Conservation (phyloP, 257 asterid genomes). For the Plectranthus barbatus region DNA sequence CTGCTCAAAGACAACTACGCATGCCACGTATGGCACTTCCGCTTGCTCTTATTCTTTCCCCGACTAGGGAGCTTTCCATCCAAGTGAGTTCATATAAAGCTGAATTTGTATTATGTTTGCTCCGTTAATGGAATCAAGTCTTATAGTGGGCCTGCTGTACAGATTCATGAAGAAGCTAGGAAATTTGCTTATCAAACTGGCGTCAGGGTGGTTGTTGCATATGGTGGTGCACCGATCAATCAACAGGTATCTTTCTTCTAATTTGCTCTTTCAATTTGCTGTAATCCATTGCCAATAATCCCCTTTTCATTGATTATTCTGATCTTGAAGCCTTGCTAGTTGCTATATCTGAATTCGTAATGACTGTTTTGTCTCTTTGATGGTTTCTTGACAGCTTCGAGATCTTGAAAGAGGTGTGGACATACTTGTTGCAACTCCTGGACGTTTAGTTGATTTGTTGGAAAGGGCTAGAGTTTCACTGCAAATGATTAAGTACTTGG, state of each 20-base stretch:
- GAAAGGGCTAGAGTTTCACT: conserved; percentile 94
- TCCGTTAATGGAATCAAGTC: not conserved
- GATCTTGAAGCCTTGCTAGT: too few species aligned
- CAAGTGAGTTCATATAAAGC: conserved; percentile 41
- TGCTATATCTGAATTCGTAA: not conserved
- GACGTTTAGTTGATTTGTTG: conserved; percentile 86
- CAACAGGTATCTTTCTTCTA: conserved; percentile 32
- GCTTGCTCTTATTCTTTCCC: conserved; percentile 67
- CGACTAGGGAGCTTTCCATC: conserved; percentile 70
- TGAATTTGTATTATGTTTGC: not conserved
- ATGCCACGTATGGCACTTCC: conserved; percentile 49
- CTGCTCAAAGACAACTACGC: conserved; percentile 31
- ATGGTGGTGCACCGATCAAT: conserved; percentile 79
- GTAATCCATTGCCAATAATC: not conserved
- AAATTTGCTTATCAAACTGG: conserved; percentile 86
- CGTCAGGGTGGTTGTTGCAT: conserved; percentile 72
- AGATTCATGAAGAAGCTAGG: conserved; percentile 76
- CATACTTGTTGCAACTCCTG: conserved; percentile 95
- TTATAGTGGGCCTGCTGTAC: conserved; percentile 10
- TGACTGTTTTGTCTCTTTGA: not conserved
- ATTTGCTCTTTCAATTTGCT: not conserved
- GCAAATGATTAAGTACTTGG: conserved; percentile 73
- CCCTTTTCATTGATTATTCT: not conserved
- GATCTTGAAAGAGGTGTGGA: conserved; percentile 93
- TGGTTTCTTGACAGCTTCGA: conserved; percentile 56